A percentile compares a stretch with the other conserved stretches of the same genome.
Conservation (phyloP, 352 stramenopile genomes). For the Vaucheria bursata region DNA sequence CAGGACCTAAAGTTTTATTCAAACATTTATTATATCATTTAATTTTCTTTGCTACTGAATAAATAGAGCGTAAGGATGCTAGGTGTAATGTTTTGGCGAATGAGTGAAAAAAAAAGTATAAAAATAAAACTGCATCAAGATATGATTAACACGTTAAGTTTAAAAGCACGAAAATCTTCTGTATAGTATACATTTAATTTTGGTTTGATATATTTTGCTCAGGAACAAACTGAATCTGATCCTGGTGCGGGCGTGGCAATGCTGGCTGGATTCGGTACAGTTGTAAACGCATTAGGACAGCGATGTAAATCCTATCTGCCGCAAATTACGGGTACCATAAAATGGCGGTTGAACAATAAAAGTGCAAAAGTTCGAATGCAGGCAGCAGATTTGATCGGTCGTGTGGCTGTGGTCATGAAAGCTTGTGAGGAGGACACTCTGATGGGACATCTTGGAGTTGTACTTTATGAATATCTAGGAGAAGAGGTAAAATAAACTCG, state of each 20-base stretch:
- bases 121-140: too few relatives aligned
- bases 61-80: too few relatives aligned
- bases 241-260: conserved; percentile 60
- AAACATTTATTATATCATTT: too few relatives aligned
- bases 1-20: too few relatives aligned
- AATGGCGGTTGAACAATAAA: conserved; percentile 99
- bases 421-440: conserved; percentile 94
- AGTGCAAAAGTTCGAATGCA: conserved; percentile 96
- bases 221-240: conserved; percentile 76
- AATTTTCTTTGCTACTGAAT: too few relatives aligned
- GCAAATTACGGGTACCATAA: conserved; percentile 97
- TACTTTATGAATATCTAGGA: conserved; percentile 98
- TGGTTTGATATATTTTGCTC: too few relatives aligned
- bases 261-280: conserved; percentile 94
- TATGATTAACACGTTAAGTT: too few relatives aligned
- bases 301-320: conserved; percentile 89
- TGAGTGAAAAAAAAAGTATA: too few relatives aligned
- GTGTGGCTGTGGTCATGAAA: conserved; percentile 97
- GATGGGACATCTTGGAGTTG: conserved; percentile 96
- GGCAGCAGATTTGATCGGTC: conserved; percentile 93
- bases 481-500: conserved; percentile 66
- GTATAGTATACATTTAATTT: too few relatives aligned
- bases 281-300: conserved; percentile 92
- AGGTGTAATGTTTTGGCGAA: too few relatives aligned
- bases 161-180: too few relatives aligned